A percentile compares a stretch with the other conserved stretches of the same genome.
These are phyloP conservation scores for Cystofilobasidium macerans DNA, from an alignment of 768 basidiomycete genomes.

Conservation along the genomic window DNA sequence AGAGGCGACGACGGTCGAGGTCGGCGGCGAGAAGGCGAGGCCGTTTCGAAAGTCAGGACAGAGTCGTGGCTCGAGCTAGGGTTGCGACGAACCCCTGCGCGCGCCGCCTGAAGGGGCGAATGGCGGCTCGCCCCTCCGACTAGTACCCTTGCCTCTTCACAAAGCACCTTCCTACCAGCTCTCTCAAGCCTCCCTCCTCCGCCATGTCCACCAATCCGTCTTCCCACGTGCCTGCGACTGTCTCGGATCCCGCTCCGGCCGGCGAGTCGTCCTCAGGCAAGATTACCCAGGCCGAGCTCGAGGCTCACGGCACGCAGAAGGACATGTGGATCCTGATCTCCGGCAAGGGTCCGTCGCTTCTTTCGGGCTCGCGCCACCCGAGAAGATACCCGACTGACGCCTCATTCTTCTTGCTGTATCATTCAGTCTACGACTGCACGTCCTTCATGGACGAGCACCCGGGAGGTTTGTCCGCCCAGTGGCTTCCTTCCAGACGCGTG, in stretches of 20 bases:
- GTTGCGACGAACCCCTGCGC: too few species aligned
- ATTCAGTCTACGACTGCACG: slow-evolving; percentile 22
- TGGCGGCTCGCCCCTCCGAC: too few species aligned
- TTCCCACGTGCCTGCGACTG: slow-evolving; percentile 16
- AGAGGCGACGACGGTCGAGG: too few species aligned
- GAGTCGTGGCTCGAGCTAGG: too few species aligned
- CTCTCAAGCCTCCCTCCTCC: neutral
- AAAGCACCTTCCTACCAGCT: too few species aligned
- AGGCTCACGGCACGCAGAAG: slow-evolving; percentile 17
- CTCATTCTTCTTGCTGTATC: neutral
- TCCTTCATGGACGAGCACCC: slow-evolving; percentile 26
- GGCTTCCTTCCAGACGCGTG: neutral
- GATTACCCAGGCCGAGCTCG: slow-evolving; percentile 26
- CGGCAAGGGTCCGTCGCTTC: slow-evolving; percentile 19
- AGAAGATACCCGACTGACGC: neutral
- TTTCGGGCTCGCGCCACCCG: neutral
- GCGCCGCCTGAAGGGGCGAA: too few species aligned
- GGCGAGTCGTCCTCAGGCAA: neutral
- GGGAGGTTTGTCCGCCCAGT: slow-evolving; percentile 11
- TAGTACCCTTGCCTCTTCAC: too few species aligned
- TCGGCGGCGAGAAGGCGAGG: too few species aligned
- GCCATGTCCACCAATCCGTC: slow-evolving; percentile 23
- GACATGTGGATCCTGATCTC: slow-evolving; percentile 25
- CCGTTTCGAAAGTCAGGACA: too few species aligned
- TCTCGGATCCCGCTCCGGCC: slow-evolving; percentile 8